Evolutionary conservation across 495 filamentous ascomycete species (phyloP), one percentile per base, ranked within the genome.

Genomic region (Penicillium herquei): DNA sequence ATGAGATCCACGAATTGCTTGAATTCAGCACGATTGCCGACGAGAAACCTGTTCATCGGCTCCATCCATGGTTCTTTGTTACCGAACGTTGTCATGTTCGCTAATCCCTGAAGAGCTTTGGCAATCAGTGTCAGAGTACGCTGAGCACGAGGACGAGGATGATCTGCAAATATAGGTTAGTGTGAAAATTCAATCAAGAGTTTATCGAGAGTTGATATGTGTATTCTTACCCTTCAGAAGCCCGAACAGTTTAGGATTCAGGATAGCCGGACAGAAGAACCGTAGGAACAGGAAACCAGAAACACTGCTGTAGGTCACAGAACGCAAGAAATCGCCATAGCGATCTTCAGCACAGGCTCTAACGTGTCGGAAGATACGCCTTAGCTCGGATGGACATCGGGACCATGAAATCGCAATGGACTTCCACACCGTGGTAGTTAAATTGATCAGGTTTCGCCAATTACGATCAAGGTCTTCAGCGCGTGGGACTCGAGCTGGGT

Each of bases 41-140:
- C 66, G 41, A 81, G 55, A 50, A 82, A 81, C 49, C 79, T 81
- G 65, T 97, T 99, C 95, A 98, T 98, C 5, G 90, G 91, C 70
- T 96, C 95, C 94, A 99, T 99, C 92, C 93, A 99, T 4, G 87
- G 83, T 69, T 98, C 94, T 69, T 98, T 98, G 63, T 87, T 89
- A 52, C 94, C 95, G 57, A 98, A 97, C 2, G 85, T 91, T 10
- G 89, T 89, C 74, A 97, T 84, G 65, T 97, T 98, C 16, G 93
- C 94, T 39, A 99, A 78, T 13, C 89, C 92, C 73, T 98, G 93
- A n/a, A 99, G 79, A 13, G 89, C 87, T 74, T 99, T 99, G 11
- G 94, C 91, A 59, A 98, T 91, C 44, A 99, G 83, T 0, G 92
- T 98, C 26, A 98, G 72, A 11, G 94, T 95, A 41, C 94, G 87